These are phyloP conservation scores for Penicillium canariense DNA, from an alignment of 495 filamentous ascomycete species.

Conservation along the genomic window DNA sequence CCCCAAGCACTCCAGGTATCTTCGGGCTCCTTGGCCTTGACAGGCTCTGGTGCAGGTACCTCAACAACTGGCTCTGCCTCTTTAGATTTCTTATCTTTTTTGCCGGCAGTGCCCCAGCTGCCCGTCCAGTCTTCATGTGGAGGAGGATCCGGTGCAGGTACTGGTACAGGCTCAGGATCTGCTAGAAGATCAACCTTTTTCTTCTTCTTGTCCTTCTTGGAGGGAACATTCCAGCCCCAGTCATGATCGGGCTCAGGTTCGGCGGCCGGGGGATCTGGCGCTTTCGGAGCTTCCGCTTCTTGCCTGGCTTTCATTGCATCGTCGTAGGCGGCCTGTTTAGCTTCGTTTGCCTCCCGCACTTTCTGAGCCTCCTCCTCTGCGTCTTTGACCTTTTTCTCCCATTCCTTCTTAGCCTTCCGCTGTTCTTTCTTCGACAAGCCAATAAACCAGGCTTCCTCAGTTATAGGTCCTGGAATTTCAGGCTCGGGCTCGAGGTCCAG, in stretches of 20 bases:
- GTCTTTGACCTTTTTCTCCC: slow-evolving; percentile 26
- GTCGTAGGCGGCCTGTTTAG: slow-evolving; percentile 14
- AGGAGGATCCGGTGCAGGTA: slow-evolving; percentile 18
- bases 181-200: slow-evolving; percentile 33
- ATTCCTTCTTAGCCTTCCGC: slow-evolving; percentile 36
- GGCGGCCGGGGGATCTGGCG: neutral
- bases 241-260: slow-evolving; percentile 24
- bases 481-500: slow-evolving; percentile 17
- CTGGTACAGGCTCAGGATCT: slow-evolving; percentile 26
- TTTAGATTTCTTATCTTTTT: slow-evolving; percentile 41
- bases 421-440: slow-evolving; percentile 31
- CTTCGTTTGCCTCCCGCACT: slow-evolving; percentile 8
- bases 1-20: slow-evolving; percentile 44
- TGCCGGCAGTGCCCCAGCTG: slow-evolving; percentile 30
- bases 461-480: slow-evolving; percentile 9
- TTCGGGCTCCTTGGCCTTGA: slow-evolving; percentile 44
- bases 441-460: slow-evolving; percentile 16
- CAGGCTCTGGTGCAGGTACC: slow-evolving; percentile 23
- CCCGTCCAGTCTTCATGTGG: slow-evolving; percentile 31
- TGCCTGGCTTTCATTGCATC: slow-evolving; percentile 17
- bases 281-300: slow-evolving; percentile 16
- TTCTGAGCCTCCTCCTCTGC: slow-evolving; percentile 7
- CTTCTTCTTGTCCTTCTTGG: slow-evolving; percentile 43
- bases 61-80: slow-evolving; percentile 29
- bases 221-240: slow-evolving; percentile 33